These are phyloP conservation scores for Phanerodontia chrysosporium DNA, from an alignment of 768 basidiomycete genomes.

Conservation along the genomic window DNA sequence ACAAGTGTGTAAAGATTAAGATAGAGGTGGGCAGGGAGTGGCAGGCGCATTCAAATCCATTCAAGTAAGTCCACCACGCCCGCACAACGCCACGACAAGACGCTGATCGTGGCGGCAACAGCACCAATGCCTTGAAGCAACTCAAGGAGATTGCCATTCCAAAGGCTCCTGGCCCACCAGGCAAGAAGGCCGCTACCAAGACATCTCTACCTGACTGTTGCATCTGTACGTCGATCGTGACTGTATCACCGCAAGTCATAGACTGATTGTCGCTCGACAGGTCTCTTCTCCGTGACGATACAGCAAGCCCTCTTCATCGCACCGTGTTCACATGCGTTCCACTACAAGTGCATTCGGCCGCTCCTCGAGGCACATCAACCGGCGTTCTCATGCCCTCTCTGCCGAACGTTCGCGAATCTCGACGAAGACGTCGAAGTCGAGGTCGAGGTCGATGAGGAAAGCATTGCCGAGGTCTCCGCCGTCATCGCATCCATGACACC, in stretches of 20 bases:
- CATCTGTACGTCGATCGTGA: slow-evolving; percentile 63
- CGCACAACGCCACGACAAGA: background rate
- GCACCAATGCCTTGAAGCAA: slow-evolving; percentile 75
- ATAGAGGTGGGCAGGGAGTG: slow-evolving; percentile 89
- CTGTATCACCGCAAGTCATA: background rate
- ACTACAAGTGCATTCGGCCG: slow-evolving; percentile 96
- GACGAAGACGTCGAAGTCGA: slow-evolving; percentile 92
- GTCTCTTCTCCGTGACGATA: slow-evolving; percentile 84
- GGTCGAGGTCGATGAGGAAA: slow-evolving; percentile 25
- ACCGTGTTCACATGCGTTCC: slow-evolving; percentile 94
- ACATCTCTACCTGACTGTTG: slow-evolving; percentile 78
- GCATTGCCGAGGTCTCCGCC: slow-evolving; percentile 9
- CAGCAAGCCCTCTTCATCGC: slow-evolving; percentile 97
- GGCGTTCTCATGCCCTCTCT: slow-evolving; percentile 92
- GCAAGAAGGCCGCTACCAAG: slow-evolving; percentile 25
- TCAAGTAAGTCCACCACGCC: slow-evolving; percentile 59
- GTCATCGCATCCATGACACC: slow-evolving; percentile 10
- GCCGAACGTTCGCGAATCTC: slow-evolving; percentile 90
- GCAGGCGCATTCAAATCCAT: slow-evolving; percentile 85
- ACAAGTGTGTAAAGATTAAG: slow-evolving; percentile 94
- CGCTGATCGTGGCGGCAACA: slow-evolving; percentile 22
- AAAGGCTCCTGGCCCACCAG: slow-evolving; percentile 16
- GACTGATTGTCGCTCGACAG: slow-evolving; percentile 23
- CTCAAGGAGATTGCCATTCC: slow-evolving; percentile 63
- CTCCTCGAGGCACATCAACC: slow-evolving; percentile 86